Evolutionary conservation across 2,329 filamentous ascomycete genomes (phyloP).

Genomic region (Neofusicoccum sp.): DNA sequence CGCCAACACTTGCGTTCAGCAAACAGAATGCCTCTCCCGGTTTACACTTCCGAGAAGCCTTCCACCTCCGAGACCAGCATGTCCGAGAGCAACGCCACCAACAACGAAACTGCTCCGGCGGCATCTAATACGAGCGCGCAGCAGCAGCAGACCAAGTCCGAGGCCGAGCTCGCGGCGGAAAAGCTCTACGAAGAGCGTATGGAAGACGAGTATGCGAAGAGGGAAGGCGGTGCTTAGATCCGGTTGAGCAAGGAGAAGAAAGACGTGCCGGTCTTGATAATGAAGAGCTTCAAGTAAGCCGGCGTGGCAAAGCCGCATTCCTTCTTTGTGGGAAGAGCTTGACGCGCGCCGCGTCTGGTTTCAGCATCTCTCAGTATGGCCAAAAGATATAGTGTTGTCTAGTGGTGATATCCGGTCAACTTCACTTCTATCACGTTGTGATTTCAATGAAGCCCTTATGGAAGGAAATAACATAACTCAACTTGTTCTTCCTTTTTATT

Average conservation of each 20-base stretch:
- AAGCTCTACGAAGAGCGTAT: conserved; percentile 25
- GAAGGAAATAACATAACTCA: too few relatives aligned
- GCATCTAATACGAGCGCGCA: not conserved
- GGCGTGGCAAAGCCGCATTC: too few relatives aligned
- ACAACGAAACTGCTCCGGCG: not conserved
- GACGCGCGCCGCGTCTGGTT: too few relatives aligned
- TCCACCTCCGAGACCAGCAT: conserved; percentile 21
- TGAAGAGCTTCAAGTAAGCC: too few relatives aligned
- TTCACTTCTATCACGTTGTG: too few relatives aligned
- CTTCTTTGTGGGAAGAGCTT: too few relatives aligned
- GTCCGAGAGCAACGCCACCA: not conserved
- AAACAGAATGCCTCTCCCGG: conserved; percentile 19
- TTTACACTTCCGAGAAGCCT: conserved; percentile 19
- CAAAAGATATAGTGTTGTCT: too few relatives aligned
- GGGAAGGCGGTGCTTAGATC: conserved; percentile 23
- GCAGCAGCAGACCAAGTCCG: conserved; percentile 19
- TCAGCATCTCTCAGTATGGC: too few relatives aligned
- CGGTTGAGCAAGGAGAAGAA: not conserved
- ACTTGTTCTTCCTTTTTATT: too few relatives aligned
- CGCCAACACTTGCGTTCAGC: not conserved
- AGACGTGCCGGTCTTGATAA: too few relatives aligned
- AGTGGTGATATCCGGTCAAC: too few relatives aligned
- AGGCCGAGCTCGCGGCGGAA: conserved; percentile 24
- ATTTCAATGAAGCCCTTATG: too few relatives aligned
- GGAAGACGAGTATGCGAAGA: conserved; percentile 25